A percentile compares a stretch with the other conserved stretches of the same genome.
Evolutionary conservation across 1,139 yeast species (phyloP).

Genomic region (Pichia sp.): DNA sequence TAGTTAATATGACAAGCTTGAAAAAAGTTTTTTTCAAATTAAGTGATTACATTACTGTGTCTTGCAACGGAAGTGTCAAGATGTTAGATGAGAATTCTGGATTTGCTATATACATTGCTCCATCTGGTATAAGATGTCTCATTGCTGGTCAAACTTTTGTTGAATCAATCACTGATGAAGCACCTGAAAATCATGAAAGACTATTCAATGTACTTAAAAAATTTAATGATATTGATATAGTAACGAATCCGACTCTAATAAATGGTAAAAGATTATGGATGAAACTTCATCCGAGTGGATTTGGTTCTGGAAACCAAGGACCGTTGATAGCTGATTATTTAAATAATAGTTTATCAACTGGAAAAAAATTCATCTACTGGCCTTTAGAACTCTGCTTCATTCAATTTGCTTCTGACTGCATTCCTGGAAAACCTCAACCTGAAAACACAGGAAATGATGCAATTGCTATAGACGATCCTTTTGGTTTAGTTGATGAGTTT

Average conservation of each 20-base stretch:
- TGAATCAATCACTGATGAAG: conserved; percentile 37
- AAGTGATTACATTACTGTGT: conserved; percentile 15
- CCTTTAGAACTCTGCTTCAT: conserved; percentile 58
- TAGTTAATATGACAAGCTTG: conserved; percentile 24
- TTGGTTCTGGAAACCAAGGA: conserved; percentile 61
- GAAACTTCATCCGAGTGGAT: conserved; percentile 57
- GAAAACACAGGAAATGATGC: conserved; percentile 6
- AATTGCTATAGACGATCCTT: conserved; percentile 22
- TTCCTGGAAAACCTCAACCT: conserved; percentile 2
- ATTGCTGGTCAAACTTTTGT: conserved; percentile 37
- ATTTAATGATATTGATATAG: conserved; percentile 17
- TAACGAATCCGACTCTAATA: conserved; percentile 32
- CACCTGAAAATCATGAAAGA: conserved; percentile 46
- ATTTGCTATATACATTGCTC: conserved; percentile 58
- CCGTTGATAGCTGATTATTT: conserved; percentile 50
- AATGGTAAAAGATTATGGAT: conserved; percentile 43
- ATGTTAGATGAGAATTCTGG: conserved; percentile 10
- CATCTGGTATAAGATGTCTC: conserved; percentile 69
- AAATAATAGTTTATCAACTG: conserved; percentile 35
- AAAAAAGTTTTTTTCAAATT: conserved; percentile 21
- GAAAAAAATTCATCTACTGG: conserved; percentile 59
- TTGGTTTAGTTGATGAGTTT: conserved; percentile 24
- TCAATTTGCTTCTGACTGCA: conserved; percentile 35
- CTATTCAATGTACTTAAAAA: conserved; percentile 45
- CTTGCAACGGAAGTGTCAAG: conserved; percentile 16